A percentile compares a stretch with the other conserved stretches of the same genome.
Evolutionary conservation across 352 stramenopile species (phyloP).

Genomic region (Peronospora destructor): DNA sequence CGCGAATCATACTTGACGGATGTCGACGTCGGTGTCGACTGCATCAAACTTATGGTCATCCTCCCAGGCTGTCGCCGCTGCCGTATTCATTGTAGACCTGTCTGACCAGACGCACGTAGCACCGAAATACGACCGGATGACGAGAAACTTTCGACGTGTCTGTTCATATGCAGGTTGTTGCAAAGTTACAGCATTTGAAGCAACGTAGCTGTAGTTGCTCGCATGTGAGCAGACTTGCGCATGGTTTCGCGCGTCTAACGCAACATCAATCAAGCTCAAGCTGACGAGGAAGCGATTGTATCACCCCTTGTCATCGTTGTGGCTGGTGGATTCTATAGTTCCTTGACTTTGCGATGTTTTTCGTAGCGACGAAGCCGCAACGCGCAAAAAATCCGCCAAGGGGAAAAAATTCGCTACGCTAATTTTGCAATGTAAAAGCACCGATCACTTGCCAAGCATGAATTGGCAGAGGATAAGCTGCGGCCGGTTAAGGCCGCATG

Average conservation of each 20-base stretch:
- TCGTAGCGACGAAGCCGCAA: conserved; percentile 5
- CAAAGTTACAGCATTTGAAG: conserved; percentile 3
- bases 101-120: conserved; percentile 13
- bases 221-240: conserved; percentile 3
- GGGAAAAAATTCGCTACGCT: conserved; percentile 19
- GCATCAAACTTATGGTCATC: conserved; percentile 6
- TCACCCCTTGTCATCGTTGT: background rate
- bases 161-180: conserved; percentile 14
- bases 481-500: too few relatives aligned
- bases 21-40: conserved; percentile 14
- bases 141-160: conserved; percentile 25
- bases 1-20: conserved; percentile 10
- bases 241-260: conserved; percentile 8
- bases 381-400: too few relatives aligned
- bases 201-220: conserved; percentile 12
- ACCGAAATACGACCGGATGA: conserved; percentile 30
- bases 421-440: background rate
- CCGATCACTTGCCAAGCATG: background rate
- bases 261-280: conserved; percentile 12
- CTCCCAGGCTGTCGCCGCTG: background rate
- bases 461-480: background rate
- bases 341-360: conserved; percentile 7
- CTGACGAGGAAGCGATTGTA: conserved; percentile 21
- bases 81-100: conserved; percentile 13
- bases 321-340: conserved; percentile 1